These are phyloP conservation scores for Globisporangium yorkense DNA, from an alignment of 352 stramenopile genomes.

Conservation along the genomic window DNA sequence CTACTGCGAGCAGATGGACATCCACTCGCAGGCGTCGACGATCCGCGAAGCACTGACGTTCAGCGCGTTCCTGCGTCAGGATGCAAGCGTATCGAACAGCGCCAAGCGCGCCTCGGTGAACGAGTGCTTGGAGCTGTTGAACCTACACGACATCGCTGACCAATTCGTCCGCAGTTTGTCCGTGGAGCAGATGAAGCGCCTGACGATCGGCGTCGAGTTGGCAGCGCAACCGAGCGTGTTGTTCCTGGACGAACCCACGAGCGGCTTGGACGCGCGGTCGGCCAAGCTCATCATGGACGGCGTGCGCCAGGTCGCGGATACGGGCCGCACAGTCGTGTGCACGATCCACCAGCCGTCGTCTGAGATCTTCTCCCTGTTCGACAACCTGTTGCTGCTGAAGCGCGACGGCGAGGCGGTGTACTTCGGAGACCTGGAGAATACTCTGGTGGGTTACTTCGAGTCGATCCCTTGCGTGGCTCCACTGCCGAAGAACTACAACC, in stretches of 20 bases:
- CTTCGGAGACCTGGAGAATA: conserved; percentile 12
- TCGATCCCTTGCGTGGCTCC: too few species aligned
- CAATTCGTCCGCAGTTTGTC: conserved; percentile 19
- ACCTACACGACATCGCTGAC: conserved; percentile 26
- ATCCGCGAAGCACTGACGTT: conserved; percentile 88
- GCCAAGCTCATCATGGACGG: conserved; percentile 59
- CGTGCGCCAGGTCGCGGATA: conserved; percentile 23
- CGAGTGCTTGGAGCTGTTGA: conserved; percentile 27
- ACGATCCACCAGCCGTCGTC: conserved; percentile 89
- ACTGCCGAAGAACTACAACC: too few species aligned
- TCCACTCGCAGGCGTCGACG: conserved; percentile 83
- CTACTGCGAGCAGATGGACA: conserved; percentile 84
- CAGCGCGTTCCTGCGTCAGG: conserved; percentile 71
- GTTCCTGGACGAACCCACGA: conserved; percentile 64
- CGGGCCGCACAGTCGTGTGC: conserved; percentile 76
- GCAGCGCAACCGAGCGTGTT: conserved; percentile 61
- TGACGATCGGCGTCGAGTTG: conserved; percentile 80
- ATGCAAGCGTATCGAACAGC: background rate
- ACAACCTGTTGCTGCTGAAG: conserved; percentile 69
- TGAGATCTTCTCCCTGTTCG: conserved; percentile 84
- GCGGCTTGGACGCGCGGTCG: conserved; percentile 27
- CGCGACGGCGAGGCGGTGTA: conserved; percentile 27
- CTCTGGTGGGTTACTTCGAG: too few species aligned
- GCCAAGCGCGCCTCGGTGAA: background rate
- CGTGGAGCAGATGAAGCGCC: conserved; percentile 25